Percentiles rank a stretch among this genome's conserved stretches.
phyloP scores from a whole-genome alignment of 78 protist genomes.

The Dictyostelium brefeldianum region DNA sequence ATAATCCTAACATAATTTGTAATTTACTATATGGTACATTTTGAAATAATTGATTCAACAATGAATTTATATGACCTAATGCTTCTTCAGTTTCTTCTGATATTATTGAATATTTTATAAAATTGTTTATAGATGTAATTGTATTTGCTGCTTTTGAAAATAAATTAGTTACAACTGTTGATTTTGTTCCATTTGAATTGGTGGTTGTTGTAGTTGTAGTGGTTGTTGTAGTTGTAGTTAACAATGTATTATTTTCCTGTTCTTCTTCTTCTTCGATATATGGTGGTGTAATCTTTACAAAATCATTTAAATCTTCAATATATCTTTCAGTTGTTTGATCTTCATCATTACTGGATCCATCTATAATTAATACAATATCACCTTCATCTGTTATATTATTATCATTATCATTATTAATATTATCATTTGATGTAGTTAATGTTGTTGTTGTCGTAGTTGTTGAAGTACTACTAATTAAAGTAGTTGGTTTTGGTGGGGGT shows the following conservation, averaged over 20 bases:
- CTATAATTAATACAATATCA: neutral
- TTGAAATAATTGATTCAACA: conserved; percentile 46
- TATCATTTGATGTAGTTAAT: neutral
- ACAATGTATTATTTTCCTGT: neutral
- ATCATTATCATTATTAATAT: neutral
- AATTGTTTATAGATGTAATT: neutral
- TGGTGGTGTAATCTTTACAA: neutral
- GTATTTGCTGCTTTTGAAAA: conserved; percentile 25
- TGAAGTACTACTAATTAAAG: no score
- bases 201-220: conserved; percentile 49
- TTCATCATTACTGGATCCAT: neutral
- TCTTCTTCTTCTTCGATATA: neutral
- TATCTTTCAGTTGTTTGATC: neutral
- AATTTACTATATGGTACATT: conserved; percentile 66
- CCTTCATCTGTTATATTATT: neutral
- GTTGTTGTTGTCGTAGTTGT: no score
- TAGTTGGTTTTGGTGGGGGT: no score
- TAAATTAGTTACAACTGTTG: conserved; percentile 7
- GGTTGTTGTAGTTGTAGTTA: conserved; percentile 24
- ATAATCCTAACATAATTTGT: conserved; percentile 61
- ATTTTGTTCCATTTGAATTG: neutral
- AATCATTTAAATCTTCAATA: neutral
- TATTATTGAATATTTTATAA: conserved; percentile 58
- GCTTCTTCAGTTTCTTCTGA: conserved; percentile 81
- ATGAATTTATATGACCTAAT: conserved; percentile 49